A percentile compares a stretch with the other conserved stretches of the same genome.
These are phyloP conservation scores for Cladosporium velox DNA, from an alignment of 2,329 filamentous ascomycete genomes.

Conservation along the genomic window DNA sequence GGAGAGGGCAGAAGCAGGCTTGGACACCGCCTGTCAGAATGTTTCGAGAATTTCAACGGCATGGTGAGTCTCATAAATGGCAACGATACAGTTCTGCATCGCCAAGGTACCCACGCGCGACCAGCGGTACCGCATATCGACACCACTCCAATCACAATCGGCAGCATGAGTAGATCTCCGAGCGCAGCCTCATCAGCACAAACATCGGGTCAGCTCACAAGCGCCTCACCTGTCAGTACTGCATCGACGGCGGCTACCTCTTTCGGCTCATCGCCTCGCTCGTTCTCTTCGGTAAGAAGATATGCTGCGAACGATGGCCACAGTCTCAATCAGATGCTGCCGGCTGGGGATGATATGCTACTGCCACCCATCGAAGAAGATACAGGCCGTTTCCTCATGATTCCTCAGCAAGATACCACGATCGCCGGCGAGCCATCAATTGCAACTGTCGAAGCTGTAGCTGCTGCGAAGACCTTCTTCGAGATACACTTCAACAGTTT, in stretches of 20 bases:
- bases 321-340: slow-evolving; percentile 27
- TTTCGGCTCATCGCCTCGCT: slow-evolving; percentile 30
- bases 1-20: slow-evolving; percentile 12
- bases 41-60: slow-evolving; percentile 20
- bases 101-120: slow-evolving; percentile 3
- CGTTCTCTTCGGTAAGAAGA: slow-evolving; percentile 32
- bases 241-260: slow-evolving; percentile 40
- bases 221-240: slow-evolving; percentile 33
- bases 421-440: slow-evolving; percentile 41
- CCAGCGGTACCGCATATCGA: slow-evolving; percentile 19
- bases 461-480: slow-evolving; percentile 81
- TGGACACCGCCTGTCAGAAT: slow-evolving; percentile 18
- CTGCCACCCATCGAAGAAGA: slow-evolving; percentile 39
- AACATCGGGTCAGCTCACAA: slow-evolving; percentile 20
- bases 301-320: slow-evolving; percentile 33
- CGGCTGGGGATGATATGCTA: slow-evolving; percentile 28
- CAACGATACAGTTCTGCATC: slow-evolving; percentile 18
- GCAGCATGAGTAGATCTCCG: slow-evolving; percentile 4
- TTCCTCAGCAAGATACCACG: slow-evolving; percentile 36
- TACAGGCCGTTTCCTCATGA: slow-evolving; percentile 29
- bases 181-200: slow-evolving; percentile 14
- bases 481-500: slow-evolving; percentile 82
- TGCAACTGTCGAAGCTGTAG: slow-evolving; percentile 72
- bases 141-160: background rate
- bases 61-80: slow-evolving; percentile 14